phyloP scores from a whole-genome alignment of 2,329 filamentous ascomycete species.

The Pseudopithomyces maydicus region DNA sequence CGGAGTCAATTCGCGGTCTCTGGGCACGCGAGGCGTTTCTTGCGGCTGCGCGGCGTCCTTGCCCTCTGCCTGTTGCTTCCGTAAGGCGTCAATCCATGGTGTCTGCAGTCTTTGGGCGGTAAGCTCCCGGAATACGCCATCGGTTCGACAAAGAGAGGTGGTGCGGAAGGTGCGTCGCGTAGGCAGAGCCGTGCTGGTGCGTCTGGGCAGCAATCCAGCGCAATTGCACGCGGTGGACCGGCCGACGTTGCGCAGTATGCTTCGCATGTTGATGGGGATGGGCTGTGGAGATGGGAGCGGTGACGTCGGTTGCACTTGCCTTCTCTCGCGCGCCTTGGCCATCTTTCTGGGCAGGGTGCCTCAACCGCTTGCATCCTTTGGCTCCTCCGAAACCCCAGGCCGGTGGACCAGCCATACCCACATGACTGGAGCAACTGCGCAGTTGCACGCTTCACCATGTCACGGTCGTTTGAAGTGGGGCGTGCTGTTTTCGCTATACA shows the following conservation, averaged over 20 bases:
- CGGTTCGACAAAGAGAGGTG: conserved; percentile 45
- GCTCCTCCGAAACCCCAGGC: conserved; percentile 6
- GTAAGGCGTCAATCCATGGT: conserved; percentile 72
- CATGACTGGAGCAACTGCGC: conserved; percentile 4
- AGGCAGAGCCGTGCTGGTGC: neutral
- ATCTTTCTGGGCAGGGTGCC: neutral
- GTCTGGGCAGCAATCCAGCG: neutral
- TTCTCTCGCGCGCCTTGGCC: conserved; percentile 26
- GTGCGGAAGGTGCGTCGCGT: conserved; percentile 17
- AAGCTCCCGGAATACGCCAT: conserved; percentile 65
- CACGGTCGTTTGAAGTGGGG: conserved; percentile 37
- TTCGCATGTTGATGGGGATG: conserved; percentile 23
- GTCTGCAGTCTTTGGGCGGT: conserved; percentile 55
- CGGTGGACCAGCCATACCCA: neutral
- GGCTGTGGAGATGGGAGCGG: conserved; percentile 15
- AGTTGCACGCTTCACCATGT: conserved; percentile 22
- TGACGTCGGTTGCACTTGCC: conserved; percentile 26
- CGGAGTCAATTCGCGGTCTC: conserved; percentile 63
- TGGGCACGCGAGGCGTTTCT: conserved; percentile 41
- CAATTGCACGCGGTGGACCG: conserved; percentile 11
- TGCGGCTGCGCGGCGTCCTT: conserved; percentile 36
- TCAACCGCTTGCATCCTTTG: neutral
- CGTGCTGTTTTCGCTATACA: conserved; percentile 37
- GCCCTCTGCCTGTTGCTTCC: conserved; percentile 53
- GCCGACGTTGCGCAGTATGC: conserved; percentile 24